phyloP scores from a whole-genome alignment of 2,329 filamentous ascomycete species.

The Aureobasidium sp. region DNA sequence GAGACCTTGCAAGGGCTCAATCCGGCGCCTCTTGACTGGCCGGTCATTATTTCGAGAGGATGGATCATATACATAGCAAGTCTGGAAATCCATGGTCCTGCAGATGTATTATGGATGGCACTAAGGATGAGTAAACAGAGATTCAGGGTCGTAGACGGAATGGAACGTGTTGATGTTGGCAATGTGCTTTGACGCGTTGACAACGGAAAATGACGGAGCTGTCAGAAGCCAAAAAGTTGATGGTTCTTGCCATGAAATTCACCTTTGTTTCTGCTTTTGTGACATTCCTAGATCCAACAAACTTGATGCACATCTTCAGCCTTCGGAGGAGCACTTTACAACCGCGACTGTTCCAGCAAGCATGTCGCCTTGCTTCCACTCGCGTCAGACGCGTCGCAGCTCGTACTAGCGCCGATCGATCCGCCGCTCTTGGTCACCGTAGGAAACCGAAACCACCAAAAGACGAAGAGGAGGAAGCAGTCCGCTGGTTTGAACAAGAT shows the following conservation, averaged over 20 bases:
- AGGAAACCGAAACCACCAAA: too few species aligned
- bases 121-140: neutral
- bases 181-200: neutral
- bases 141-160: neutral
- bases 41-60: constrained; percentile 21
- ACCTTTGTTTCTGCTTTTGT: neutral
- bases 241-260: neutral
- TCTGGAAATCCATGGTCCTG: constrained; percentile 39
- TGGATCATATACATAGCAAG: constrained; percentile 38
- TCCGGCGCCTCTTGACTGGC: constrained; percentile 33
- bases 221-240: constrained; percentile 7
- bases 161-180: neutral
- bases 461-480: constrained; percentile 9
- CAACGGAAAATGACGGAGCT: neutral
- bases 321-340: constrained; percentile 12
- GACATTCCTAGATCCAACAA: neutral
- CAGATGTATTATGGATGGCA: too few species aligned
- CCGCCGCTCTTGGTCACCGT: too few species aligned
- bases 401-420: too few species aligned
- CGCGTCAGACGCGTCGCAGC: neutral
- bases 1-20: constrained; percentile 21
- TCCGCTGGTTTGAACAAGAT: constrained; percentile 17
- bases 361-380: constrained; percentile 14
- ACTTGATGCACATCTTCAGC: constrained; percentile 15
- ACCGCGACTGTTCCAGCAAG: constrained; percentile 16